These are phyloP conservation scores for Persicaria maculosa DNA, from an alignment of 148 eudicot species.

Conservation along the genomic window DNA sequence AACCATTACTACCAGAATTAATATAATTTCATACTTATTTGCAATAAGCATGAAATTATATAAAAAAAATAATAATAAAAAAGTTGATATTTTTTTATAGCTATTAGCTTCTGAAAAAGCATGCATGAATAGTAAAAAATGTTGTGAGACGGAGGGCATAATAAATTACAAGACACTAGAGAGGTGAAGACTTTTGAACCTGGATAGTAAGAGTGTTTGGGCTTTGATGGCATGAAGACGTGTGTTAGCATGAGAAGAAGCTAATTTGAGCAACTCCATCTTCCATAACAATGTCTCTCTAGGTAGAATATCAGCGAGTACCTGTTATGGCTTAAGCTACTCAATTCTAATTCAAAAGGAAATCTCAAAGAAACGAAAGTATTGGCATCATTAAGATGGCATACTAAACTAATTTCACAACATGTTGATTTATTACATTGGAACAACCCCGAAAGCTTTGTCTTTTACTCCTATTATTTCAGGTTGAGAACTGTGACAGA, in stretches of 20 bases:
- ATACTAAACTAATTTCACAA: background rate
- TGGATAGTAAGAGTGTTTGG: constrained; percentile 50
- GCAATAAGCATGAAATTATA: too few species aligned
- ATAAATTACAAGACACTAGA: background rate
- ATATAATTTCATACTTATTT: too few species aligned
- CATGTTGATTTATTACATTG: background rate
- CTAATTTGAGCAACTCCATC: constrained; percentile 58
- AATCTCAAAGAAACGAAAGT: background rate
- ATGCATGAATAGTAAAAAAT: too few species aligned
- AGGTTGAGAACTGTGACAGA: background rate
- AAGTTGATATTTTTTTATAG: too few species aligned
- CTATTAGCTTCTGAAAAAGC: too few species aligned
- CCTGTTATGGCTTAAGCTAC: constrained; percentile 33
- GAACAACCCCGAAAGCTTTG: background rate
- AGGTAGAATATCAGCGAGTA: constrained; percentile 38
- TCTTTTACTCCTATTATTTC: background rate
- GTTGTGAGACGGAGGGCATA: too few species aligned
- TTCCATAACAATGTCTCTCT: constrained; percentile 59
- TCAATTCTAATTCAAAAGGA: background rate
- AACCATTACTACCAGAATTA: background rate
- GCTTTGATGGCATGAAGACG: constrained; percentile 69
- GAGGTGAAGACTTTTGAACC: constrained; percentile 26
- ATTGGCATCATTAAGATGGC: background rate
- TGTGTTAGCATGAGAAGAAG: constrained; percentile 56
- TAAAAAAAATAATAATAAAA: too few species aligned